These are phyloP conservation scores for Camellia sinensis DNA, from an alignment of 148 eudicot species.

Conservation along the genomic window DNA sequence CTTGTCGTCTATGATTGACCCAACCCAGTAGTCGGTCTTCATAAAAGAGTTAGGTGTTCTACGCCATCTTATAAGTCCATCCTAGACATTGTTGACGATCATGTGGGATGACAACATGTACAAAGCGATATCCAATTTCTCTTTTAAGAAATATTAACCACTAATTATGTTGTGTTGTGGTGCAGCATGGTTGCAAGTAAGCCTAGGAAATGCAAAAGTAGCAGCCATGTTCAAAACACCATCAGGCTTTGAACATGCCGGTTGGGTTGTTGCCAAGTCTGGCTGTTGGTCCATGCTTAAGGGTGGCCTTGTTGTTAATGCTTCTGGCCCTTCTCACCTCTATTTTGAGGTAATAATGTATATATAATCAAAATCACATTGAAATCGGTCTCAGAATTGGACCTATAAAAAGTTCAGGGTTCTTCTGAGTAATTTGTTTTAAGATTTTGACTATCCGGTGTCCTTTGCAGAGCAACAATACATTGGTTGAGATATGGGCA, in stretches of 20 bases:
- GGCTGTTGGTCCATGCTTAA: constrained; percentile 89
- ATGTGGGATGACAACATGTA: too few species aligned
- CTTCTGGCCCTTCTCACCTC: constrained; percentile 40
- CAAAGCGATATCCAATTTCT: too few species aligned
- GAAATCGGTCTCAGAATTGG: too few species aligned
- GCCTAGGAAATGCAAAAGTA: constrained; percentile 32
- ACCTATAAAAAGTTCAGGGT: too few species aligned
- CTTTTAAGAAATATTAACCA: background rate
- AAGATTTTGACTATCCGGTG: background rate
- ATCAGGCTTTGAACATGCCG: constrained; percentile 31
- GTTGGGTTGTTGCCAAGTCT: constrained; percentile 38
- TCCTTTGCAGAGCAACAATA: constrained; percentile 41
- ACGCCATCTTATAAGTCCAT: too few species aligned
- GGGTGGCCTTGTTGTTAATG: constrained; percentile 47
- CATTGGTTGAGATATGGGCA: constrained; percentile 48
- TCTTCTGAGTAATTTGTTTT: too few species aligned
- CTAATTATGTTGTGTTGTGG: background rate
- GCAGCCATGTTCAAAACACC: constrained; percentile 36
- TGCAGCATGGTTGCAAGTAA: constrained; percentile 66
- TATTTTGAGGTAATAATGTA: constrained; percentile 42
- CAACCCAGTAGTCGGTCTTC: too few species aligned
- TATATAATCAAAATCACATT: too few species aligned
- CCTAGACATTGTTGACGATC: too few species aligned
- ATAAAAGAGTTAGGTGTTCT: too few species aligned
- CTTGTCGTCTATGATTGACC: too few species aligned